Evolutionary conservation across 495 filamentous ascomycete genomes (phyloP).

Genomic region (Peziza echinospora): DNA sequence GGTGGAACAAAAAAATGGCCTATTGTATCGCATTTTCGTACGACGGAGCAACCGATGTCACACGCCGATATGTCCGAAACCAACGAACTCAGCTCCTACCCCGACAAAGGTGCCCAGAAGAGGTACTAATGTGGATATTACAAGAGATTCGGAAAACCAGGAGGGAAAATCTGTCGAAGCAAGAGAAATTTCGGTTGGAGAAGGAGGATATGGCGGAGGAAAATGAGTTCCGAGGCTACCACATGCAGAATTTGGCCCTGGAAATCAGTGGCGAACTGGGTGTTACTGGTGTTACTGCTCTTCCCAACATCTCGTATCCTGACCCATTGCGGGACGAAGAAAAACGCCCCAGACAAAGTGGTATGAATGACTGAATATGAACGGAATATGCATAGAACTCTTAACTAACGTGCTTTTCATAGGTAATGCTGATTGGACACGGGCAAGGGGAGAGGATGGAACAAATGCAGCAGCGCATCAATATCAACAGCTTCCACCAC

Average conservation of each 20-base stretch:
- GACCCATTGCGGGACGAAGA: conserved; percentile 1
- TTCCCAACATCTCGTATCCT: background rate
- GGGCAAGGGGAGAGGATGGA: background rate
- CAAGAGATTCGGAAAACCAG: conserved; percentile 72
- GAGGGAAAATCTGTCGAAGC: conserved; percentile 54
- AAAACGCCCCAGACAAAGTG: conserved; percentile 16
- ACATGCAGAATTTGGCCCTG: background rate
- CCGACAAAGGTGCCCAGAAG: conserved; percentile 57
- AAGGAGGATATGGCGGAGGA: conserved; percentile 82
- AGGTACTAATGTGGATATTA: conserved; percentile 69
- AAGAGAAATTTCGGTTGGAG: conserved; percentile 56
- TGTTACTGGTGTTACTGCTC: background rate
- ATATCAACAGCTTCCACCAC: background rate
- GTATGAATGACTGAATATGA: too few relatives aligned
- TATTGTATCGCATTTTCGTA: conserved; percentile 95
- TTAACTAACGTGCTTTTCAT: too few relatives aligned
- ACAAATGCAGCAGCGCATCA: background rate
- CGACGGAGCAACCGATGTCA: conserved; percentile 89
- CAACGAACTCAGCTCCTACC: conserved; percentile 45
- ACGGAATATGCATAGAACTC: too few relatives aligned
- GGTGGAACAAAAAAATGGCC: conserved; percentile 81
- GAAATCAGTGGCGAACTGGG: background rate
- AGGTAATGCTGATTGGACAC: background rate
- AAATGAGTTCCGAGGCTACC: conserved; percentile 36
- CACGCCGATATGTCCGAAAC: conserved; percentile 81